phyloP scores from a whole-genome alignment of 2,329 filamentous ascomycete genomes.

The Trichophaea hybrida region DNA sequence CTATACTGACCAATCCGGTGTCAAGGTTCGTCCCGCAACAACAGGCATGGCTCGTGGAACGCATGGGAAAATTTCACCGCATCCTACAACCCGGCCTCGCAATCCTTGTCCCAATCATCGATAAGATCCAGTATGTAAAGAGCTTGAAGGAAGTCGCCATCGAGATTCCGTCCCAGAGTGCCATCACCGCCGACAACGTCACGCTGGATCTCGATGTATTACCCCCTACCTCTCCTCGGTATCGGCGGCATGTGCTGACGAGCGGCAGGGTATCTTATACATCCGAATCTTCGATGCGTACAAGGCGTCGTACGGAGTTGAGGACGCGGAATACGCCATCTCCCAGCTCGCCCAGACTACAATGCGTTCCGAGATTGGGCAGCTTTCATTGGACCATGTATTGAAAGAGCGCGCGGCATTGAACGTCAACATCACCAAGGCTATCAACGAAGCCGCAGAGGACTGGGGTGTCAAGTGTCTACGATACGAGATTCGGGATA shows the following conservation, averaged over 20 bases:
- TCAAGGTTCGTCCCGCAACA: constrained; percentile 82
- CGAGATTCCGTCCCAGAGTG: constrained; percentile 93
- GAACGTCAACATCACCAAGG: constrained; percentile 96
- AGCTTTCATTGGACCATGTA: constrained; percentile 90
- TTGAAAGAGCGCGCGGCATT: constrained; percentile 91
- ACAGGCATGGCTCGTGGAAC: constrained; percentile 98
- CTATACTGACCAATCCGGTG: neutral
- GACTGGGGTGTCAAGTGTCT: constrained; percentile 95
- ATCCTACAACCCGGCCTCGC: constrained; percentile 87
- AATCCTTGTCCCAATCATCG: constrained; percentile 74
- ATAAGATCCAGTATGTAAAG: constrained; percentile 95
- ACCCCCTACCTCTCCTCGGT: neutral
- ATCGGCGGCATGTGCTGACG: neutral
- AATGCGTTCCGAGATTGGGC: constrained; percentile 96
- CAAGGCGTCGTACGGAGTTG: constrained; percentile 95
- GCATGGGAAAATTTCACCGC: constrained; percentile 93
- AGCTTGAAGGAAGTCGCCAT: constrained; percentile 90
- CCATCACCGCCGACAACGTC: constrained; percentile 96
- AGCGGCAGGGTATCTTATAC: constrained; percentile 59
- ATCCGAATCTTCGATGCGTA: constrained; percentile 95
- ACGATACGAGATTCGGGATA: constrained; percentile 95
- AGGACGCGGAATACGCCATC: constrained; percentile 97
- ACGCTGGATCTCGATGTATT: constrained; percentile 69
- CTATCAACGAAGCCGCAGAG: constrained; percentile 94
- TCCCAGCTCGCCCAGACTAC: constrained; percentile 95